Evolutionary conservation across 2,329 filamentous ascomycete genomes (phyloP).

Genomic region (Sphaerostilbella broomeana): DNA sequence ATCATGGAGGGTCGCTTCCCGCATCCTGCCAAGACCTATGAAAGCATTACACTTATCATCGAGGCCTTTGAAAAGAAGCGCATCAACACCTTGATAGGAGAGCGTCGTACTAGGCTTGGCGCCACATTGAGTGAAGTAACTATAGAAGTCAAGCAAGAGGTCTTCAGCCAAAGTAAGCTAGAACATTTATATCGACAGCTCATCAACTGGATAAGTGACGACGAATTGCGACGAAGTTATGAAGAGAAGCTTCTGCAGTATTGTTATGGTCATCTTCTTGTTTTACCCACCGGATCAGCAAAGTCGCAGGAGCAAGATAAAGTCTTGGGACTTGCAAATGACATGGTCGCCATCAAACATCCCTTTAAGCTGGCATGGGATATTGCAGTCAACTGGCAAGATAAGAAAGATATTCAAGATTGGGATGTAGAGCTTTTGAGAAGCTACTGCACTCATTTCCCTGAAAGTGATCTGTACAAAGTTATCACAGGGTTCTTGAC

Average conservation of each 20-base stretch:
- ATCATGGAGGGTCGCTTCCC: slow-evolving; percentile 79
- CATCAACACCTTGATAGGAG: slow-evolving; percentile 84
- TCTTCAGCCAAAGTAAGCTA: slow-evolving; percentile 68
- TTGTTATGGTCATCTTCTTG: slow-evolving; percentile 69
- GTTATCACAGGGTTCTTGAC: slow-evolving; percentile 76
- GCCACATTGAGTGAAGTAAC: slow-evolving; percentile 80
- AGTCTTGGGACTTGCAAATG: slow-evolving; percentile 70
- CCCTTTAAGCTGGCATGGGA: slow-evolving; percentile 87
- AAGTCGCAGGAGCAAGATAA: slow-evolving; percentile 67
- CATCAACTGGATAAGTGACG: slow-evolving; percentile 85
- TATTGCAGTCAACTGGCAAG: slow-evolving; percentile 82
- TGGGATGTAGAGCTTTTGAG: slow-evolving; percentile 73
- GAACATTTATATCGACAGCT: slow-evolving; percentile 74
- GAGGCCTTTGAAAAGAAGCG: slow-evolving; percentile 82
- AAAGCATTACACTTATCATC: slow-evolving; percentile 72
- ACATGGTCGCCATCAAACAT: slow-evolving; percentile 95
- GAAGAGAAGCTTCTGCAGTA: slow-evolving; percentile 86
- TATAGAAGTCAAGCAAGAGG: slow-evolving; percentile 77
- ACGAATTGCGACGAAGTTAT: slow-evolving; percentile 73
- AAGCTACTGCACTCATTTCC: slow-evolving; percentile 78
- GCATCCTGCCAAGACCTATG: slow-evolving; percentile 73
- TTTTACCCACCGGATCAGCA: slow-evolving; percentile 54
- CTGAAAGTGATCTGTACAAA: slow-evolving; percentile 73
- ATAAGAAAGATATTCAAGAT: slow-evolving; percentile 64
- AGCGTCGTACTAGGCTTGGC: slow-evolving; percentile 80